Percentiles rank a stretch among this genome's conserved stretches.
Evolutionary conservation across 2,329 filamentous ascomycete genomes (phyloP).

Genomic region (Scedosporium aurantiacum): DNA sequence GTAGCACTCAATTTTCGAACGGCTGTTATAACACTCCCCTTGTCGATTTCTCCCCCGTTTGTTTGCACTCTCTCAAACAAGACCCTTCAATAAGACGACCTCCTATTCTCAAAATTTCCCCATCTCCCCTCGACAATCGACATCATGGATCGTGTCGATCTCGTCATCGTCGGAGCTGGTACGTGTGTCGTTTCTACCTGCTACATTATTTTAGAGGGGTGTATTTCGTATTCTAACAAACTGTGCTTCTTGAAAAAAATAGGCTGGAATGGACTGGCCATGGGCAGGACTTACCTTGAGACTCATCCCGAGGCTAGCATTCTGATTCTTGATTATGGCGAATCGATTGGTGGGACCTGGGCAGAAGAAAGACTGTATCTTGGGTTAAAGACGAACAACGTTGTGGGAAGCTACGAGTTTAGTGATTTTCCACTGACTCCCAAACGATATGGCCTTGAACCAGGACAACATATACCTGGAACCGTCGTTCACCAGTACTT

Average conservation of each 20-base stretch:
- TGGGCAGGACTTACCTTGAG: conserved; percentile 8
- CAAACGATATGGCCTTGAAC: conserved; percentile 6
- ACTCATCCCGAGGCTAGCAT: conserved; percentile 3
- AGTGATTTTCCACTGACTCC: conserved; percentile 10
- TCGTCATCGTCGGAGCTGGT: conserved; percentile 11
- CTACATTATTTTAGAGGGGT: no score
- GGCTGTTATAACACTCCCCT: no score
- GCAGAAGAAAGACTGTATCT: conserved; percentile 9
- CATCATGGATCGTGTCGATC: conserved; percentile 8
- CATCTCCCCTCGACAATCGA: background rate
- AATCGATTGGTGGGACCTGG: conserved; percentile 10
- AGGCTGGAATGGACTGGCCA: conserved; percentile 9
- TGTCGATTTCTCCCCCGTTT: no score
- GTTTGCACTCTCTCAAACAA: background rate
- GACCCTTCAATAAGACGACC: background rate
- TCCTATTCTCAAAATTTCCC: background rate
- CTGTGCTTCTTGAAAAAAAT: background rate
- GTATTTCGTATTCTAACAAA: background rate
- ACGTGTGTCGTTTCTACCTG: background rate
- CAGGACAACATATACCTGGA: conserved; percentile 9
- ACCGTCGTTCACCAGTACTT: conserved; percentile 10
- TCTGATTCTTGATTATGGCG: conserved; percentile 8
- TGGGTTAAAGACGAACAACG: conserved; percentile 11
- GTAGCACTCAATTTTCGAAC: no score
- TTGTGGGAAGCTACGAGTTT: conserved; percentile 10